A percentile compares a stretch with the other conserved stretches of the same genome.
Evolutionary conservation across 306 rosid species (phyloP).

Genomic region (Pyrus betulifolia): DNA sequence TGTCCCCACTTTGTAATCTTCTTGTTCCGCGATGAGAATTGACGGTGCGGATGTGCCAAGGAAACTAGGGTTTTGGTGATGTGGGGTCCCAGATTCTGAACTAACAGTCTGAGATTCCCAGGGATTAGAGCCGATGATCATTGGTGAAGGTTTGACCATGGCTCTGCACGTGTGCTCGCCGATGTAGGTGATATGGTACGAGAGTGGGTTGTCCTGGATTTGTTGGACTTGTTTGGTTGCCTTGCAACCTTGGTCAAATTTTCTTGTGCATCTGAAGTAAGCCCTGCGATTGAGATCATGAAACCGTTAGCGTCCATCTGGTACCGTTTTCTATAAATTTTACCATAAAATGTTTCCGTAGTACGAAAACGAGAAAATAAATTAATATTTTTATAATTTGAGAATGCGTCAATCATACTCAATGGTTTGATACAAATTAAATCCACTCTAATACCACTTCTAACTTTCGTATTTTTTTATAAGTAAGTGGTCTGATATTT

Average conservation of each 20-base stretch:
- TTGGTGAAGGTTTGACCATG: slow-evolving; percentile 30
- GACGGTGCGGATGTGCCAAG: neutral
- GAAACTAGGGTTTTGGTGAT: neutral
- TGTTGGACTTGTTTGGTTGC: slow-evolving; percentile 69
- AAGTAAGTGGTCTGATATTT: neutral
- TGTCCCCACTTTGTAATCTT: slow-evolving; percentile 19
- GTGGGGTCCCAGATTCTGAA: neutral
- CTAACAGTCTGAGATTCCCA: slow-evolving; percentile 16
- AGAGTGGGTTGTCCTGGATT: slow-evolving; percentile 32
- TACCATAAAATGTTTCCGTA: neutral
- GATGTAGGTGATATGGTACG: slow-evolving; percentile 53
- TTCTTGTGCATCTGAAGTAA: slow-evolving; percentile 68
- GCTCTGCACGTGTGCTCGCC: slow-evolving; percentile 64
- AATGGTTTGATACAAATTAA: neutral
- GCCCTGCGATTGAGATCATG: slow-evolving; percentile 34
- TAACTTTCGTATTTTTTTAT: neutral
- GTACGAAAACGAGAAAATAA: neutral
- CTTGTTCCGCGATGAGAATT: slow-evolving; percentile 15
- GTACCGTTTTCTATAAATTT: neutral
- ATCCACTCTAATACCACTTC: neutral
- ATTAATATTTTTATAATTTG: too few species aligned
- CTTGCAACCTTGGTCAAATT: slow-evolving; percentile 53
- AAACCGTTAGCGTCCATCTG: neutral
- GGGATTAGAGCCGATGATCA: slow-evolving; percentile 23
- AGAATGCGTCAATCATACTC: neutral